These are phyloP conservation scores for Nakazawaea ernobii DNA, from an alignment of 805 yeast species.

Conservation along the genomic window DNA sequence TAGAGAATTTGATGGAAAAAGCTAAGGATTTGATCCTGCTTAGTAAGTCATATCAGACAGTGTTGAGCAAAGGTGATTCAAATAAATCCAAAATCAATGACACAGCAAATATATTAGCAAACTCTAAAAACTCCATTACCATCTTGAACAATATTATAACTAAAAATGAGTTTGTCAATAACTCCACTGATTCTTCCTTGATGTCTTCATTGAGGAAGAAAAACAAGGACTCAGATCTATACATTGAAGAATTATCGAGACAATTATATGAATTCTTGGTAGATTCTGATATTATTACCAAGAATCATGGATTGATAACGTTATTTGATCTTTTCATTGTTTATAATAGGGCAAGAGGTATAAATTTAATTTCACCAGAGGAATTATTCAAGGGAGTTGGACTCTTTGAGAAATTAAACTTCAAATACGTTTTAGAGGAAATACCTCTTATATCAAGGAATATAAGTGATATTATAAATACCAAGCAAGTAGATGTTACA, in stretches of 20 bases:
- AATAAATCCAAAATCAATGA: slow-evolving; percentile 17
- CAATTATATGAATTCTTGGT: slow-evolving; percentile 70
- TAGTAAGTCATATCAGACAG: slow-evolving; percentile 36
- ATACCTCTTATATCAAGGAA: slow-evolving; percentile 47
- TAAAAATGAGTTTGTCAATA: slow-evolving; percentile 21
- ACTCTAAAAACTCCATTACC: slow-evolving; percentile 23
- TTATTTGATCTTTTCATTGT: slow-evolving; percentile 57
- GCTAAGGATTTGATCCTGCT: slow-evolving; percentile 67
- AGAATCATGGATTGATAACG: slow-evolving; percentile 54
- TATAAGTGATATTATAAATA: slow-evolving; percentile 23
- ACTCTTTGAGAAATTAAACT: slow-evolving; percentile 42
- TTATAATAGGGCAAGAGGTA: slow-evolving; percentile 61
- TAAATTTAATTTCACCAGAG: slow-evolving; percentile 61
- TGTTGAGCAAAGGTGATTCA: slow-evolving; percentile 14
- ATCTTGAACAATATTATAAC: slow-evolving; percentile 23
- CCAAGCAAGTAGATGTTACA: slow-evolving; percentile 11
- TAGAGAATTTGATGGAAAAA: slow-evolving; percentile 70
- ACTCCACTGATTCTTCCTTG: slow-evolving; percentile 17
- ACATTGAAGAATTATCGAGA: slow-evolving; percentile 63
- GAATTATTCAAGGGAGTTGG: slow-evolving; percentile 62
- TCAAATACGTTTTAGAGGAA: slow-evolving; percentile 22
- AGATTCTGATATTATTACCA: slow-evolving; percentile 34
- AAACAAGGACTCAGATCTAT: slow-evolving; percentile 18
- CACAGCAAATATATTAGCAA: slow-evolving; percentile 20
- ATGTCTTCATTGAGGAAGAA: slow-evolving; percentile 13